These are phyloP conservation scores for Anethum foeniculum DNA, from an alignment of 140 eudicot species.

Conservation along the genomic window DNA sequence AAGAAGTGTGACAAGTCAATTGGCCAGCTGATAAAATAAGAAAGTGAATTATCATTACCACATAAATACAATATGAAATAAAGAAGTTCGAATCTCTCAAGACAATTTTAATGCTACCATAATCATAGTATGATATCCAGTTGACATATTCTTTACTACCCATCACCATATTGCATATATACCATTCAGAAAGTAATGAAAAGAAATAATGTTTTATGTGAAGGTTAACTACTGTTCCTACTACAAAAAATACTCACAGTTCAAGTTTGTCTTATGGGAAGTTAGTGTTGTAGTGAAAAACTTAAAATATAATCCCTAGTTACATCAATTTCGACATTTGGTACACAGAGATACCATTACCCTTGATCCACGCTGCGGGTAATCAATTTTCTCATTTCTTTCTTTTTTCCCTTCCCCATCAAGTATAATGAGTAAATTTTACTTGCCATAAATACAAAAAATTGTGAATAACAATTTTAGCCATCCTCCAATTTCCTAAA, in stretches of 20 bases:
- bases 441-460: not conserved
- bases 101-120: not conserved
- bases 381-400: not conserved
- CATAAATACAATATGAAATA: not conserved
- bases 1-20: not conserved
- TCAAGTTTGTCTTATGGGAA: not conserved
- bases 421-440: not conserved
- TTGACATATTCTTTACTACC: not conserved
- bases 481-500: not conserved
- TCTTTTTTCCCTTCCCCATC: not conserved
- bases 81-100: not conserved
- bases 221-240: not conserved
- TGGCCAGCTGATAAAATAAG: not conserved
- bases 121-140: not conserved
- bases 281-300: not conserved
- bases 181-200: not conserved
- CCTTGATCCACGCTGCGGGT: not conserved
- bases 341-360: not conserved
- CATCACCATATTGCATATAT: not conserved
- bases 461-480: not conserved
- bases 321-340: not conserved
- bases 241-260: not conserved
- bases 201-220: not conserved
- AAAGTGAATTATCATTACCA: not conserved
- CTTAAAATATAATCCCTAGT: not conserved